Evolutionary conservation across 73 alveolate genomes (phyloP), one percentile per base, ranked within the genome.

Genomic region (Paramecium biaurelia): DNA sequence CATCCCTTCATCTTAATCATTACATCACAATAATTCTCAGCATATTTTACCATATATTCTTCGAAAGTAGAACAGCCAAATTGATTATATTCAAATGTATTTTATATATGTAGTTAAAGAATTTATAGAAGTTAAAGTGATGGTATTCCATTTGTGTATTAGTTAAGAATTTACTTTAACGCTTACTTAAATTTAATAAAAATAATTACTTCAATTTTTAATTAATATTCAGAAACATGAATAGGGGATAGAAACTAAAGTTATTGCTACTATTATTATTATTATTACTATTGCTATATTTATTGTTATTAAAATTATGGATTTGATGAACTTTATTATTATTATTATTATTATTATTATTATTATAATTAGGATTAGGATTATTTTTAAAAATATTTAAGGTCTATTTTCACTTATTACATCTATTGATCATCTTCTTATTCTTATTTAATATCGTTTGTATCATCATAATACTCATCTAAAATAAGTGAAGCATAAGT

Each of bases 401-500:
- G 58, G 24, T 30, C 38, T 6, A 85, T 85, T 14, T 20, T 41
- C 15, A 23, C 49, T 47, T 32, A 56, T 85, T 15, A 21, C 30
- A 38, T 9, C 14, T 72, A 68, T 85, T 57, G 47, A 21, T 58
- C 72, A 28, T 56, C 41, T 32, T 37, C 82, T 85, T 86, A 21
- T 41, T 45, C 57, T 32, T 28, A 12, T 4, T 86, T 59, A 4
- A 32, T 38, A n/a, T 57, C 42, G 34, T 58, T 59, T 18, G 35
- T 35, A 1, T 67, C 57, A 37, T 58, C 56, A 68, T n/a, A 20
- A 70, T 26, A 37, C 18, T 18, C 70, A 45, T 89, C 87, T 70
- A 89, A 70, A 24, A 89, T 82, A 5, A 82, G 68, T 70, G 85
- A 89, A 9, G 94, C 94, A 70, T 89, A 68, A 14, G 94, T 89